Conservation (phyloP, 2,329 filamentous ascomycete species). For the Monilinia aucupariae region DNA sequence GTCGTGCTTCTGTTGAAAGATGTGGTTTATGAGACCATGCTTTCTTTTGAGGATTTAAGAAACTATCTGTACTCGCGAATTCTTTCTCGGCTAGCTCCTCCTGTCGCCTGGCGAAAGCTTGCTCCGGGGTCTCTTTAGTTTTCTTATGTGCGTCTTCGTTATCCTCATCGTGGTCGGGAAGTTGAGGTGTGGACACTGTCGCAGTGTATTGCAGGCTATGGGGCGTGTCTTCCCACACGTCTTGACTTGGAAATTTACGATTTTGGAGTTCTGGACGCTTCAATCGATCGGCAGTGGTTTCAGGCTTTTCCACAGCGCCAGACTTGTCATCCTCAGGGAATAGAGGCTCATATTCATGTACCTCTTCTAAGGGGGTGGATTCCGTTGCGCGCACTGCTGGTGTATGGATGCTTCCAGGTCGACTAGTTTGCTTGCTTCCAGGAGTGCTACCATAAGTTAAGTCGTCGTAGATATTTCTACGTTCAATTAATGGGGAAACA, state of each 20-base stretch:
- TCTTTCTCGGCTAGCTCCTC: conserved; percentile 60
- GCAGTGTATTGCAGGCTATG: conserved; percentile 73
- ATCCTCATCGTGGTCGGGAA: conserved; percentile 41
- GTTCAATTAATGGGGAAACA: conserved; percentile 66
- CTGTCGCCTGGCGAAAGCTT: conserved; percentile 61
- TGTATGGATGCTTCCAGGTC: conserved; percentile 56
- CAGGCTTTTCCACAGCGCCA: conserved; percentile 41
- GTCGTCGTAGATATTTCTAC: conserved; percentile 53
- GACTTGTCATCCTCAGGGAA: conserved; percentile 73
- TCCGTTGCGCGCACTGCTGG: conserved; percentile 43
- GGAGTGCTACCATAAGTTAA: conserved; percentile 44
- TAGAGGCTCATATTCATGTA: conserved; percentile 90
- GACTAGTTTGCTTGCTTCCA: conserved; percentile 51
- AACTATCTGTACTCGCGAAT: conserved; percentile 42
- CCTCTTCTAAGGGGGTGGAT: conserved; percentile 73
- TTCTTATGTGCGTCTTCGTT: conserved; percentile 20
- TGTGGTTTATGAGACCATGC: conserved; percentile 47
- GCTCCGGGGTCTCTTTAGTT: conserved; percentile 45
- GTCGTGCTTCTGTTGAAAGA: conserved; percentile 48
- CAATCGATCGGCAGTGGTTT: conserved; percentile 50
- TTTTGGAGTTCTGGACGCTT: conserved; percentile 50
- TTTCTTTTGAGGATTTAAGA: conserved; percentile 48
- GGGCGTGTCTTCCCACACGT: conserved; percentile 96
- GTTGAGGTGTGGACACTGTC: conserved; percentile 77
- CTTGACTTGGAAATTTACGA: conserved; percentile 84